Evolutionary conservation across 2,329 filamentous ascomycete genomes (phyloP), one percentile per base, ranked within the genome.

Genomic region (Ophiostoma novo-ulmi): DNA sequence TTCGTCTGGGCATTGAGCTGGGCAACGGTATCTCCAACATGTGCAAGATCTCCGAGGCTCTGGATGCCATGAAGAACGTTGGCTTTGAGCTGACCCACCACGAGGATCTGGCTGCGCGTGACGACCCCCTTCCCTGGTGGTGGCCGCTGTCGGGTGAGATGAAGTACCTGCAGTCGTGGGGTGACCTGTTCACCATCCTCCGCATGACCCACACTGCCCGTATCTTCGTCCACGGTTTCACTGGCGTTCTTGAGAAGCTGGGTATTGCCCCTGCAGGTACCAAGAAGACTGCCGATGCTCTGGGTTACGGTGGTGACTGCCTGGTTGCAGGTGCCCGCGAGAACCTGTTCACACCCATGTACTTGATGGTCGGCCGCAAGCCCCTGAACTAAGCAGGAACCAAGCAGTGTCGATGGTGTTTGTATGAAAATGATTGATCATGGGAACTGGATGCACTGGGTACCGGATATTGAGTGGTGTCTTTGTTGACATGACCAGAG

Each of bases 261-360:
- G 85, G 88, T 66, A 77, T 97, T 52, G 91, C 93, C 22, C 94
- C 94, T 48, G 83, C 82, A 69, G 94, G 94, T 67, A 96, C 93
- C 67, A 92, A 93, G 82, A 97, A 97, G 88, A 97, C 93, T n/a
- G 94, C 93, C 13, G 91, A 97, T 81, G 93, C 91, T 77, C 82
- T 98, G 77, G 93, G 91, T 6, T 78, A 89, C 71, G 94, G 92
- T 41, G 93, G 88, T 13, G 94, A 97, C 80, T 91, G 88, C 76
- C 84, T 98, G 69, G 94, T 97, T 31, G 92, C 91, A 67, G 94
- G 94, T 80, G 94, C 89, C 48, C 87, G 88, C 79, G 85, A 94
- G 83, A 91, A 97, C 80, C 86, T 98, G n/a, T 98, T 98, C 82
- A 98, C 94, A 1, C 94, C 94, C 71, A 98, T 98, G 94, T 97